Evolutionary conservation across 306 rosid genomes (phyloP), one percentile per base, ranked within the genome.

Genomic region (Rubus parviflorus): DNA sequence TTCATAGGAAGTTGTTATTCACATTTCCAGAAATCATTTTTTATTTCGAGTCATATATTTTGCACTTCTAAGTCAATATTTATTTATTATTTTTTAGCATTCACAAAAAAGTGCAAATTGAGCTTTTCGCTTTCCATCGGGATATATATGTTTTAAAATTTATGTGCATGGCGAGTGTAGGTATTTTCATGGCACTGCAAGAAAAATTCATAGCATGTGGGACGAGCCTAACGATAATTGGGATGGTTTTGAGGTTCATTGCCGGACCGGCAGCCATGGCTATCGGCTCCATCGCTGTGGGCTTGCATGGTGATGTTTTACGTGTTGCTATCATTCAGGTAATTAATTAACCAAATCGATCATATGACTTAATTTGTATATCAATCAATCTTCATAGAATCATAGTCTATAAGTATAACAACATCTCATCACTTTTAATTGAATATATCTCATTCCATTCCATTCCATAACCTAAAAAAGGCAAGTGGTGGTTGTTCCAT

Each of bases 251-350:
- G 30, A 95, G 85, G 94, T 95, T 95, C 77, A 75, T 92, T 7
- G 99, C 97, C 3, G 99, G 99, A 51, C 99, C 99, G 19, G 88
- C 97, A 22, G 97, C 97, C 16, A 87, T 91, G 96, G 97, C 97
- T 12, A 87, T 95, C 48, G 94, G 96, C 68, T 74, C 89, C 72
- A 83, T 90, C 35, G 86, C 82, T 15, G 91, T 89, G 40, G 97
- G 99, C 68, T 85, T 95, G 87, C 97, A 65, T 61, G 99, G 91
- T 77, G 97, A 92, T 30, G 89, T 88, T 77, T 80, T 95, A 23
- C 91, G 92, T 57, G 89, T 95, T 9, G 91, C 92, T 45, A 95
- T 95, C 78, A 90, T 95, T 66, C 99, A 95, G 97, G 95, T 88
- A 65, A 9, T 20, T 12, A 2, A 38, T 10, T 2, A 14, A 62